Conservation (phyloP, 2,329 filamentous ascomycete species). For the Pestalotiopsis fici region DNA sequence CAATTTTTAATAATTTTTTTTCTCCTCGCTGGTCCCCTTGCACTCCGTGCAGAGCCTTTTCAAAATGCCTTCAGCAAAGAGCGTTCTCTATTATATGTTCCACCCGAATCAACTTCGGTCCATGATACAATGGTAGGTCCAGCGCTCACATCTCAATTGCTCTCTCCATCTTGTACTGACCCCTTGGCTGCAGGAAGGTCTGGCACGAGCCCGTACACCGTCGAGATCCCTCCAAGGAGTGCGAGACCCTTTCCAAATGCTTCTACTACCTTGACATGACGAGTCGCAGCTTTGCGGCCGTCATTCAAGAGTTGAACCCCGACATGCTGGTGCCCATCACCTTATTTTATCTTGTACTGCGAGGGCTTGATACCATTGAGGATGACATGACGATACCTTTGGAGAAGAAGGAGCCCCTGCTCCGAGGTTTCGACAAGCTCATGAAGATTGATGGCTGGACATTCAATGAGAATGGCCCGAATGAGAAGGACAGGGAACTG, state of each 20-base stretch:
- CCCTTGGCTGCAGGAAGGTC: conserved; percentile 69
- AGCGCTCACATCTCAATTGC: not conserved
- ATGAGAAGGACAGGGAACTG: conserved; percentile 93
- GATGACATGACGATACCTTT: conserved; percentile 94
- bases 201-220: conserved; percentile 95
- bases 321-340: conserved; percentile 88
- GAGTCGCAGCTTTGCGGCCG: conserved; percentile 87
- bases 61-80: conserved; percentile 54
- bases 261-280: conserved; percentile 85
- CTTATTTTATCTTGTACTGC: conserved; percentile 90
- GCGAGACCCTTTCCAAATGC: conserved; percentile 74
- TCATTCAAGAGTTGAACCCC: conserved; percentile 94
- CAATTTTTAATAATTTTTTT: not conserved
- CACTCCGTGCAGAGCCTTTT: conserved; percentile 5
- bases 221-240: conserved; percentile 76
- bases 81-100: conserved; percentile 69
- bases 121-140: conserved; percentile 81
- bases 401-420: conserved; percentile 79
- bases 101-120: conserved; percentile 79
- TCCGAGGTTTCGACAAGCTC: conserved; percentile 79
- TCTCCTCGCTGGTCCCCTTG: not conserved
- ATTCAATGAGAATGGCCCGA: conserved; percentile 79
- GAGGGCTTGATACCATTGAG: conserved; percentile 96
- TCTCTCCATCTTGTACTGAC: not conserved
- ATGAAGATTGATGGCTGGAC: conserved; percentile 88